These are phyloP conservation scores for Leccinum longicurvipes DNA, from an alignment of 768 basidiomycete genomes.

Conservation along the genomic window DNA sequence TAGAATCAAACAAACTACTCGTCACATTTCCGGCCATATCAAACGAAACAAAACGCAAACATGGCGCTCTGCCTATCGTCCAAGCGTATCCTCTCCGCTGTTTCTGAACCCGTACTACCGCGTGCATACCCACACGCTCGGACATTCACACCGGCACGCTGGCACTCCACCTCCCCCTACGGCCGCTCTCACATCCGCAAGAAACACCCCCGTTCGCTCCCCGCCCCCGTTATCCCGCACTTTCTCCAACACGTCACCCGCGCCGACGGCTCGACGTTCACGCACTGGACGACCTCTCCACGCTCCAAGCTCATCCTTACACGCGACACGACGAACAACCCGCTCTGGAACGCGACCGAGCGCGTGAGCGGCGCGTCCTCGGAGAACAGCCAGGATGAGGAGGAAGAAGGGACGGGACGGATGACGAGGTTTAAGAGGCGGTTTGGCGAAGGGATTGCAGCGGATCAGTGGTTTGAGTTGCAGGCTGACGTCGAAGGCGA, in stretches of 20 bases:
- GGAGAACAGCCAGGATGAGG: slow-evolving; percentile 52
- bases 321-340: slow-evolving; percentile 86
- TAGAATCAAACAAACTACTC: slow-evolving; percentile 15
- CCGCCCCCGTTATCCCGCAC: slow-evolving; percentile 80
- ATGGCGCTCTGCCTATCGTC: slow-evolving; percentile 15
- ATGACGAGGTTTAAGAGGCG: slow-evolving; percentile 76
- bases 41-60: neutral
- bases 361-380: slow-evolving; percentile 48
- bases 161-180: slow-evolving; percentile 72
- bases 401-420: slow-evolving; percentile 69
- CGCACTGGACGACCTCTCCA: slow-evolving; percentile 87
- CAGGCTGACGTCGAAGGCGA: slow-evolving; percentile 27
- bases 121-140: slow-evolving; percentile 14
- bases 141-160: slow-evolving; percentile 25
- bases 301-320: slow-evolving; percentile 72
- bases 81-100: slow-evolving; percentile 10
- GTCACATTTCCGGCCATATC: neutral
- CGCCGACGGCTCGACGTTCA: slow-evolving; percentile 86
- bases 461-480: slow-evolving; percentile 29
- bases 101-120: neutral
- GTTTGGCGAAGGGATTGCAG: slow-evolving; percentile 54
- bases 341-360: slow-evolving; percentile 74
- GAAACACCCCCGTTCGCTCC: slow-evolving; percentile 61
- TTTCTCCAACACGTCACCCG: slow-evolving; percentile 84
- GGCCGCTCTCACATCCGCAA: slow-evolving; percentile 83